A percentile compares a stretch with the other conserved stretches of the same genome.
Evolutionary conservation across 768 basidiomycete species (phyloP).

Genomic region (Termitomyces sp.): DNA sequence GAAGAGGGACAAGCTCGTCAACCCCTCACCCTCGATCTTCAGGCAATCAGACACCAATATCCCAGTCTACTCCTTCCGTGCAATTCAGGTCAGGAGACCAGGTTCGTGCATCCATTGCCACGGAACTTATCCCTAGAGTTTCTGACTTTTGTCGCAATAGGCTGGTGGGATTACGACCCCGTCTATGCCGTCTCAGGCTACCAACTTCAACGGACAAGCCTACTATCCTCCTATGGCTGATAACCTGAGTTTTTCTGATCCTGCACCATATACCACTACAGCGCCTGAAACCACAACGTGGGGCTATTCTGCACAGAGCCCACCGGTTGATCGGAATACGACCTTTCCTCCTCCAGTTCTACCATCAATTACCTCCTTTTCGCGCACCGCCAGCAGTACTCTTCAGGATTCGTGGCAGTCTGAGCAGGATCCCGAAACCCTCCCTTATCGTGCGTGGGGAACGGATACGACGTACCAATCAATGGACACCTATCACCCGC

Average conservation of each 20-base stretch:
- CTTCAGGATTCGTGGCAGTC: constrained; percentile 21
- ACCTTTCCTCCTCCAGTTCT: constrained; percentile 43
- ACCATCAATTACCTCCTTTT: constrained; percentile 48
- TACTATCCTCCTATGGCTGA: constrained; percentile 42
- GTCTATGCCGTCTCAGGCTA: constrained; percentile 33
- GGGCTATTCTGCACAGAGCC: constrained; percentile 42
- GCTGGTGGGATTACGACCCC: constrained; percentile 23
- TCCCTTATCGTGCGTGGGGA: constrained; percentile 49
- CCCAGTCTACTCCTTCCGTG: constrained; percentile 43
- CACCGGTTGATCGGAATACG: constrained; percentile 39
- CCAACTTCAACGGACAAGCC: constrained; percentile 33
- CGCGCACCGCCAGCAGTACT: constrained; percentile 27
- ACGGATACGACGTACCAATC: constrained; percentile 32
- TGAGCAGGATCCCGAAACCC: constrained; percentile 23
- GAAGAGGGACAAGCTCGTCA: constrained; percentile 35
- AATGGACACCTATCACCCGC: constrained; percentile 21
- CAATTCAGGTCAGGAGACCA: constrained; percentile 39
- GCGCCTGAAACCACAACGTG: constrained; percentile 45
- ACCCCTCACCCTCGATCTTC: constrained; percentile 27
- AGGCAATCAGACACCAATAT: constrained; percentile 41
- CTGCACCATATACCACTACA: constrained; percentile 34
- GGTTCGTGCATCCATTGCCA: constrained; percentile 24
- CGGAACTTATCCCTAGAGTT: constrained; percentile 4
- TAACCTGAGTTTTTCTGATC: constrained; percentile 32
- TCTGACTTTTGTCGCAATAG: constrained; percentile 11